Conservation (phyloP, 2,329 filamentous ascomycete species). For the Calonectria crousiana region DNA sequence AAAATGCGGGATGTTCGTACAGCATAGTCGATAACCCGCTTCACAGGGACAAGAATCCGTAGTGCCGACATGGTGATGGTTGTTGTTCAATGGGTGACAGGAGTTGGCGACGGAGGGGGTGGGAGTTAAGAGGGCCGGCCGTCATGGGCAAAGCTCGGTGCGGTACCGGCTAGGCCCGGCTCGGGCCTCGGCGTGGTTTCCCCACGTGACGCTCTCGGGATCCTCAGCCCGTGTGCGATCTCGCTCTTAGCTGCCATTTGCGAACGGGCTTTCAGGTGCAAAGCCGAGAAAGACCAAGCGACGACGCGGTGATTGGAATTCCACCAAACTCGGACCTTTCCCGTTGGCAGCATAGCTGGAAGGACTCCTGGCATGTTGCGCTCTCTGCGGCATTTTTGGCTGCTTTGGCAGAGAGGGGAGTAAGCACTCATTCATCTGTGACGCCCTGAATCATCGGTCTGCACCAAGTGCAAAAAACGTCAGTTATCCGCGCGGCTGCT, state of each 20-base stretch:
- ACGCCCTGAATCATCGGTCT: neutral
- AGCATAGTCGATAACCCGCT: conserved; percentile 89
- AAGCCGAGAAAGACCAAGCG: conserved; percentile 24
- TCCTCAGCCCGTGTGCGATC: conserved; percentile 32
- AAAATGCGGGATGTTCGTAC: conserved; percentile 58
- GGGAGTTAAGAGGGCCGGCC: conserved; percentile 33
- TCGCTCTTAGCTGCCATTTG: conserved; percentile 30
- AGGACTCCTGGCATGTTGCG: neutral
- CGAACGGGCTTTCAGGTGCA: conserved; percentile 6
- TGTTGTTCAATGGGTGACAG: conserved; percentile 41
- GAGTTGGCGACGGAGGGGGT: conserved; percentile 37
- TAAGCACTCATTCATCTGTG: neutral
- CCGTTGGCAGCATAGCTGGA: neutral
- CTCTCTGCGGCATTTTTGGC: neutral
- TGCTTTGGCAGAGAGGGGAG: neutral
- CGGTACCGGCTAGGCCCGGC: conserved; percentile 58
- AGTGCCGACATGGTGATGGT: conserved; percentile 68
- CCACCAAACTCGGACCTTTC: neutral
- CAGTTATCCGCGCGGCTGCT: neutral
- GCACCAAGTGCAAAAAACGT: neutral
- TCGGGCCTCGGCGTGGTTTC: conserved; percentile 53
- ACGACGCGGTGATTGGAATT: conserved; percentile 14
- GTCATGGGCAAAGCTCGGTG: conserved; percentile 46
- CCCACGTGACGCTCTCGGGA: conserved; percentile 50
- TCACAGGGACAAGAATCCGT: conserved; percentile 83